Percentiles rank a stretch among this genome's conserved stretches.
These are phyloP conservation scores for Thinopyrum elongatum DNA, from an alignment of 176 grass and related monocot species.

Conservation along the genomic window DNA sequence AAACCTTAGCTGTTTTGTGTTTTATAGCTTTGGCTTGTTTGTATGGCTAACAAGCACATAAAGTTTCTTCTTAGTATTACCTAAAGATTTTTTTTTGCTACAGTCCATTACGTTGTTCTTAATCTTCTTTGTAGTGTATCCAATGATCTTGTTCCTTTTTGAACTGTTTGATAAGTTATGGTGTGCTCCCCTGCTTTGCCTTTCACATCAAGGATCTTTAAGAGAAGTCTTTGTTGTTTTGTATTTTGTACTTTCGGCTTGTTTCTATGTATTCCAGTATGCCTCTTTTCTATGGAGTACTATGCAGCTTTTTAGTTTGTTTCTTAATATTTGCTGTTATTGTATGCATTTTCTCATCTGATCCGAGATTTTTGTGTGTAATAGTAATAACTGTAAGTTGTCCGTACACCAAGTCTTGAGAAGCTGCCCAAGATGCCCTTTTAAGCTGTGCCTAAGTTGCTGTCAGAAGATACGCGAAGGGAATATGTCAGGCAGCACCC, in stretches of 20 bases:
- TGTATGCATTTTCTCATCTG: slow-evolving; percentile 22
- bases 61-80: background rate
- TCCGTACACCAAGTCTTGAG: slow-evolving; percentile 49
- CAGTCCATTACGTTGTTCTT: too few relatives aligned
- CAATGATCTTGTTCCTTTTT: too few relatives aligned
- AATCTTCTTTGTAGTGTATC: too few relatives aligned
- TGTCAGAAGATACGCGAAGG: slow-evolving; percentile 69
- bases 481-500: slow-evolving; percentile 29
- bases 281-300: background rate
- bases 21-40: slow-evolving; percentile 2
- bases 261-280: slow-evolving; percentile 6
- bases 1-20: slow-evolving; percentile 5
- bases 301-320: background rate
- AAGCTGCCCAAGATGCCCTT: slow-evolving; percentile 80
- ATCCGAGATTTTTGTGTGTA: background rate
- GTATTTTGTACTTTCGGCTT: background rate
- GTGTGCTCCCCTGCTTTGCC: background rate
- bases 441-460: slow-evolving; percentile 84
- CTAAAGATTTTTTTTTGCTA: background rate
- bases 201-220: slow-evolving; percentile 24
- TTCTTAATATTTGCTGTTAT: slow-evolving; percentile 6
- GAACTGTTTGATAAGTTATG: background rate
- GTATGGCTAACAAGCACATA: background rate
- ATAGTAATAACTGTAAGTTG: slow-evolving; percentile 81
- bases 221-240: slow-evolving; percentile 11